Percentiles rank a stretch among this genome's conserved stretches.
Conservation (phyloP, 163 green algal species). For the Chloroidium sp. region DNA sequence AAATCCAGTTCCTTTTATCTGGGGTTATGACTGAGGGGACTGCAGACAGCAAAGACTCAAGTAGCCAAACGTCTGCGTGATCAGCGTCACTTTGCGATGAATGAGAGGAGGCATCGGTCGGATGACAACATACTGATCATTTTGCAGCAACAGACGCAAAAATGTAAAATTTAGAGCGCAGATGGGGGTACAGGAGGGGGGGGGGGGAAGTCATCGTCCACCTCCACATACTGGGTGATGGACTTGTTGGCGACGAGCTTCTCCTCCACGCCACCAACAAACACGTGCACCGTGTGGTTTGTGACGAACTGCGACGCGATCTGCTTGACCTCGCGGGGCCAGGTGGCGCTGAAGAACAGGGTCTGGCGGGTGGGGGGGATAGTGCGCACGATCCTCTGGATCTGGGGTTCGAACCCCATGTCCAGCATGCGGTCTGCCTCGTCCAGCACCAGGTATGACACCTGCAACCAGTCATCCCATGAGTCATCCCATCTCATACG, state of each 20-base stretch:
- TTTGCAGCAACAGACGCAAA: neutral
- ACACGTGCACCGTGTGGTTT: slow-evolving; percentile 68
- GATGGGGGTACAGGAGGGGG: neutral
- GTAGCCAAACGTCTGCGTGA: too few relatives aligned
- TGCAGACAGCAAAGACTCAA: too few relatives aligned
- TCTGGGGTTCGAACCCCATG: slow-evolving; percentile 89
- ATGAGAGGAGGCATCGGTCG: too few relatives aligned
- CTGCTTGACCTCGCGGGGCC: slow-evolving; percentile 56
- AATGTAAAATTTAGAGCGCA: neutral
- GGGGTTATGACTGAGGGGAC: too few relatives aligned
- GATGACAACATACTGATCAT: too few relatives aligned
- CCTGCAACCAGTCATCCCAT: slow-evolving; percentile 14
- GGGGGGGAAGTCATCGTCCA: slow-evolving; percentile 39
- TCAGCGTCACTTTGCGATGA: too few relatives aligned
- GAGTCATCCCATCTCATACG: slow-evolving; percentile 44
- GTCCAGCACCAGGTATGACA: slow-evolving; percentile 89
- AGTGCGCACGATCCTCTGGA: slow-evolving; percentile 66
- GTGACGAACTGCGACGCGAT: slow-evolving; percentile 74
- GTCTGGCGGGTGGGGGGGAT: slow-evolving; percentile 76
- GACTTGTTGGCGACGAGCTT: slow-evolving; percentile 81
- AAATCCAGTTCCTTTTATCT: too few relatives aligned
- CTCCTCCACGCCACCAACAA: slow-evolving; percentile 73
- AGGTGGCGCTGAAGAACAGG: slow-evolving; percentile 83
- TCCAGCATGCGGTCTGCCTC: slow-evolving; percentile 97
- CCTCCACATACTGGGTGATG: slow-evolving; percentile 84